phyloP scores from a whole-genome alignment of 2,329 filamentous ascomycete genomes.

The Aphanoascus verrucosus region DNA sequence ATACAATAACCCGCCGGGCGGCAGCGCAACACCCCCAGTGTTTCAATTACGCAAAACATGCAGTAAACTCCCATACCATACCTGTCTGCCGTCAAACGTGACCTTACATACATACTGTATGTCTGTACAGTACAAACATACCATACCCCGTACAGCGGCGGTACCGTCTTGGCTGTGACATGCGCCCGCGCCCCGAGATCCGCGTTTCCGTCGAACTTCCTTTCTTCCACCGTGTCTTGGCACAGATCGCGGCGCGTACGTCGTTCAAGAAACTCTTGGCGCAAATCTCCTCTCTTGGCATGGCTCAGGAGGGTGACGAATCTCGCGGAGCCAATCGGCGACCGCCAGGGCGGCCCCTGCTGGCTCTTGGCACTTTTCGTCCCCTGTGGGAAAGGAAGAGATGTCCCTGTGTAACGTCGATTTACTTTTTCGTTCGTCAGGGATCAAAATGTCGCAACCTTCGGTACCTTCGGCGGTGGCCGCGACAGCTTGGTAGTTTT shows the following conservation, averaged over 20 bases:
- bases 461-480: neutral
- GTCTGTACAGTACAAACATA: neutral
- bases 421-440: neutral
- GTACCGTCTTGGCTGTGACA: slow-evolving; percentile 3
- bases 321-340: slow-evolving; percentile 7
- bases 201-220: neutral
- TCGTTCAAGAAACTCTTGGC: slow-evolving; percentile 8
- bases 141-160: neutral
- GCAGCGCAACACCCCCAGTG: too few species aligned
- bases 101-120: too few species aligned
- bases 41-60: neutral
- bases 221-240: slow-evolving; percentile 5
- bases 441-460: neutral
- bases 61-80: too few species aligned
- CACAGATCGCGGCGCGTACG: neutral
- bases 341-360: neutral
- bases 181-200: neutral
- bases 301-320: slow-evolving; percentile 1
- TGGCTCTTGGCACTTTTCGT: neutral
- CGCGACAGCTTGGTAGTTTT: neutral
- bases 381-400: neutral
- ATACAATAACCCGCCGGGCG: neutral
- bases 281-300: slow-evolving; percentile 11
- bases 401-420: slow-evolving; percentile 1
- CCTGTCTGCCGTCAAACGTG: too few species aligned